Base-by-base conservation (phyloP, 257 asterid genomes). In the Striga asiatica region DNA sequence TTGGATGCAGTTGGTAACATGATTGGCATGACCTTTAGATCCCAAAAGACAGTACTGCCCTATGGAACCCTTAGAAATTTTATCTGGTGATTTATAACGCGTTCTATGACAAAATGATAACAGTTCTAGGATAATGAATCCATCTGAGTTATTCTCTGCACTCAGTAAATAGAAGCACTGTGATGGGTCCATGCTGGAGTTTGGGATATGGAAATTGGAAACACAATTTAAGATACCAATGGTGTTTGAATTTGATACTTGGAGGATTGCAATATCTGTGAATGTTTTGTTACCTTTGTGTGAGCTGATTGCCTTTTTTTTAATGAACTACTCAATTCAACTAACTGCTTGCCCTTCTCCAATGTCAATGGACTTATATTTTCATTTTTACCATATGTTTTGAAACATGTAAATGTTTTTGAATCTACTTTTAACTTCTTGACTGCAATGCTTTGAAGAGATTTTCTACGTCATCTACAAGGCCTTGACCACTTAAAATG, bases 231-330 rank as follows among this genome's bases (percentile, higher is more conserved):
- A 46, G 65, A 51, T 59, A 31, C n/a, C 13, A 31, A 8, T 20
- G 54, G 22, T 45, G 24, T n/a, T 43, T 45, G 28, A 52, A 17
- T 19, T 46, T 45, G 55, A 9, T 11, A 42, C 13, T 18, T 24
- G 35, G 29, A 24, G 32, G 17, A 45, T 19, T 60, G 23, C 39
- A 13, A 7, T 32, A 48, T 17, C 31, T 35, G 23, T 27, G 32
- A 27, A 7, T 27, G 5, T 4, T 34, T 37, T 34, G 22, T 16
- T 38, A 35, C 6, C 43, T 24, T 50, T 19, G 9, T 32, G 13
- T 67, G 29, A 28, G 55, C n/a, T 45, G 8, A 54, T 58, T 12
- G 12, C 32, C 46, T 28, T 58, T 46, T 22, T 13, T 43, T 45
- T 46, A 27, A 43, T 27, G 42, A 42, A 58, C 16, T 27, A 16